Conservation (phyloP, 2,329 filamentous ascomycete genomes). For the Trichophyton equinum region DNA sequence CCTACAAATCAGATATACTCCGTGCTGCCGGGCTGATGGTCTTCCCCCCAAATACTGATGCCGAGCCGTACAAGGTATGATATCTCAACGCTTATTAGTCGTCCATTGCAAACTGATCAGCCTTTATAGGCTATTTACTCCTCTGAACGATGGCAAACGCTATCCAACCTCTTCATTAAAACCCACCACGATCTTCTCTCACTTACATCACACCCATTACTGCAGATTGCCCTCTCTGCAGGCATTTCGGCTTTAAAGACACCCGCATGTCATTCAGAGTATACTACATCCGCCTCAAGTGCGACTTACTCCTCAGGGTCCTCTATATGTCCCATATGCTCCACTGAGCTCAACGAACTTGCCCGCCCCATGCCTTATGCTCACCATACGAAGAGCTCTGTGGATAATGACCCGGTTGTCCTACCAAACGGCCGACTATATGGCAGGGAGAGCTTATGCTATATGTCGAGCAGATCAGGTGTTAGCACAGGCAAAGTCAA, state of each 20-base stretch:
- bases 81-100: background rate
- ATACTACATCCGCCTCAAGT: conserved; percentile 43
- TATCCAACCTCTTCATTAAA: conserved; percentile 67
- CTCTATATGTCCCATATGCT: conserved; percentile 88
- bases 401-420: conserved; percentile 75
- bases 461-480: conserved; percentile 62
- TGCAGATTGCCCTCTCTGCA: conserved; percentile 81
- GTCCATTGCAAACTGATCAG: background rate
- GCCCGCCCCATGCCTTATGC: conserved; percentile 84
- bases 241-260: conserved; percentile 93
- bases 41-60: conserved; percentile 49
- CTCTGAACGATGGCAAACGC: conserved; percentile 55
- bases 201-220: conserved; percentile 66
- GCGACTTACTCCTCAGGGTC: conserved; percentile 46
- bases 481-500: conserved; percentile 54
- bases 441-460: conserved; percentile 58
- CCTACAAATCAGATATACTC: conserved; percentile 55
- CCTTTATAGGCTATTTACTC: conserved; percentile 56
- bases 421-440: conserved; percentile 82
- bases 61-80: conserved; percentile 48
- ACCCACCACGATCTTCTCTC: conserved; percentile 80
- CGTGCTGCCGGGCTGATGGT: conserved; percentile 71
- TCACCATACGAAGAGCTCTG: conserved; percentile 84
- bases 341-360: conserved; percentile 83
- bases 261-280: conserved; percentile 70